Conservation (phyloP, 2,329 filamentous ascomycete genomes). For the Aspergillus caelatus region DNA sequence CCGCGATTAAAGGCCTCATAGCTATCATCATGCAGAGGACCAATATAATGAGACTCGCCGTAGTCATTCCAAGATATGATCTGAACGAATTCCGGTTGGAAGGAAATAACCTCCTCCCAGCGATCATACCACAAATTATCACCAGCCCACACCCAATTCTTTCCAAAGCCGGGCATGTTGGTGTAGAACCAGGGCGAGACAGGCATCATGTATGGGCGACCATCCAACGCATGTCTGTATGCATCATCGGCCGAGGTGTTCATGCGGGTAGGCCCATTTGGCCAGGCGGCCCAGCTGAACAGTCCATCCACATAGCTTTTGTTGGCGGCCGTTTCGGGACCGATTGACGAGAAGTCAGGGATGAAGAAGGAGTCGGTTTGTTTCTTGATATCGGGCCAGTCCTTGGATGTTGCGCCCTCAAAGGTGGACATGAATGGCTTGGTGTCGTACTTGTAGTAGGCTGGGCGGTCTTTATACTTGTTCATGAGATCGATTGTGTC, state of each 20-base stretch:
- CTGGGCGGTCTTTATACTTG: constrained; percentile 22
- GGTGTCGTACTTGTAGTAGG: constrained; percentile 31
- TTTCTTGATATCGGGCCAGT: constrained; percentile 50
- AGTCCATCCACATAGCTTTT: constrained; percentile 39
- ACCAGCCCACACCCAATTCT: constrained; percentile 65
- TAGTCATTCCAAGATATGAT: constrained; percentile 65
- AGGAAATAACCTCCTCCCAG: constrained; percentile 56
- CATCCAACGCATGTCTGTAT: constrained; percentile 40
- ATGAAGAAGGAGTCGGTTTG: constrained; percentile 48
- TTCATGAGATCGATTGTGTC: constrained; percentile 29
- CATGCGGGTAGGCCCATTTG: constrained; percentile 40
- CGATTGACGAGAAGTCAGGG: constrained; percentile 48
- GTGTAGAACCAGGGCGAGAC: constrained; percentile 62
- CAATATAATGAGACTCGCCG: constrained; percentile 63
- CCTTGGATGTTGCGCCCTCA: constrained; percentile 47
- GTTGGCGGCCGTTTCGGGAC: constrained; percentile 31
- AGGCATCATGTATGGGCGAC: constrained; percentile 54
- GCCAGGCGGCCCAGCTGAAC: constrained; percentile 50
- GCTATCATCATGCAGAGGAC: constrained; percentile 48
- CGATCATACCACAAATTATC: constrained; percentile 63
- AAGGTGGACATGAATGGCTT: constrained; percentile 46
- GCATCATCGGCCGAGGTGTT: constrained; percentile 37
- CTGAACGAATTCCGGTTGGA: constrained; percentile 56
- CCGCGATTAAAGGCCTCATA: constrained; percentile 36
- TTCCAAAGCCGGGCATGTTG: constrained; percentile 57